These are phyloP conservation scores for Manihot esculenta DNA, from an alignment of 441 rosid species.

Conservation along the genomic window DNA sequence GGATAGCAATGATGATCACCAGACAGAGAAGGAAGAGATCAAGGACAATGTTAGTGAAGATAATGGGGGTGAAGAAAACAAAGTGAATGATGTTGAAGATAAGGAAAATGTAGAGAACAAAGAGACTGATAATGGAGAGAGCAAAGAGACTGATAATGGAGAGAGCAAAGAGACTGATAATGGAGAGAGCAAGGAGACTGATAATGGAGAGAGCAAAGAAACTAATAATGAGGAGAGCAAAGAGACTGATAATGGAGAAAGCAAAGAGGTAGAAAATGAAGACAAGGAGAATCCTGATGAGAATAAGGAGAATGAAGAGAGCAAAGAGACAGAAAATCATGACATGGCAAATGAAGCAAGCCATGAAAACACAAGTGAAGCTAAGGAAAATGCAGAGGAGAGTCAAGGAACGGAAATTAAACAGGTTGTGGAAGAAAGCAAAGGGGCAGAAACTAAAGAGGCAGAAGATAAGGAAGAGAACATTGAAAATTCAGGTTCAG, in stretches of 20 bases:
- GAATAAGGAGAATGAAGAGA: slow-evolving; percentile 20
- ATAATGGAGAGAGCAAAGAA: slow-evolving; percentile 25
- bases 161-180: slow-evolving; percentile 22
- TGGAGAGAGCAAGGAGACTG: slow-evolving; percentile 17
- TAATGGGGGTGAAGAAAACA: slow-evolving; percentile 21
- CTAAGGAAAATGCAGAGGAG: slow-evolving; percentile 9
- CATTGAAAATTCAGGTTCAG: slow-evolving; percentile 30
- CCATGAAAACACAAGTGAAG: slow-evolving; percentile 10
- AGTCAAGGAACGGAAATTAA: slow-evolving; percentile 15
- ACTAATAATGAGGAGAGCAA: slow-evolving; percentile 14
- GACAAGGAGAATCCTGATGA: slow-evolving; percentile 18
- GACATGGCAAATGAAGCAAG: slow-evolving; percentile 3
- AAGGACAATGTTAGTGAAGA: slow-evolving; percentile 4
- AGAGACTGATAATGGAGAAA: too few relatives aligned
- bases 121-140: slow-evolving; percentile 23
- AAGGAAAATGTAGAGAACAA: slow-evolving; percentile 16
- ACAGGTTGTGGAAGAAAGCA: slow-evolving; percentile 24
- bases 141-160: too few relatives aligned
- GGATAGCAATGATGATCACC: too few relatives aligned
- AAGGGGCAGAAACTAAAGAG: slow-evolving; percentile 19
- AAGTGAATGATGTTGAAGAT: slow-evolving; percentile 17
- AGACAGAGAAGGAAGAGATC: slow-evolving; percentile 24
- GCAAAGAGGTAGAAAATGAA: slow-evolving; percentile 4
- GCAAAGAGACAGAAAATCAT: slow-evolving; percentile 25
- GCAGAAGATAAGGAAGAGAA: slow-evolving; percentile 20